Evolutionary conservation across 2,329 filamentous ascomycete species (phyloP), one percentile per base, ranked within the genome.

Genomic region (Epichloe elymi): DNA sequence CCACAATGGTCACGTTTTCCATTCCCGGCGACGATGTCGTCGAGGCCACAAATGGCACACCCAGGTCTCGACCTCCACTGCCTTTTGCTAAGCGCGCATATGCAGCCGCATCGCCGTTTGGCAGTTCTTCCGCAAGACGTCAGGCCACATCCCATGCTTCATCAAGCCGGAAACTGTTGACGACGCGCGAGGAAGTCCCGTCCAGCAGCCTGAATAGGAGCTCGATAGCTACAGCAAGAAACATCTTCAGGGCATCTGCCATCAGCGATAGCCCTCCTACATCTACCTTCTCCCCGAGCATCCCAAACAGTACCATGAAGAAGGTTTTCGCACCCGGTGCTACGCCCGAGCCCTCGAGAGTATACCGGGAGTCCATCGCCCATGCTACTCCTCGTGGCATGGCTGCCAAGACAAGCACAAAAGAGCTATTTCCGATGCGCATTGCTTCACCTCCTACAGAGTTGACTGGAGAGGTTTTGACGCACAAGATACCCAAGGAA

Each of bases 391-490:
- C 72, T 20, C 71, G 71, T 38, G 74, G 73, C 51, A 68, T 80
- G 68, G 68, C 72, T 56, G 66, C 72, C 26, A 73, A 72, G 60
- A 68, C 71, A 5, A 62, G 69, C 2, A 71, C 74, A 17, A 72
- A 71, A 54, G 74, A 80, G 43, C 69, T 77, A 15, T 82, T 82
- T 58, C 63, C 70, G 30, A 76, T 80, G 76, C 75, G 75, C 57
- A 82, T 82, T 52, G 69, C 75, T 23, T 76, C 75, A 17, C 78
- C 78, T 0, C 76, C 78, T 48, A 69, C 71, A 10, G 73, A 78
- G 53, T 67, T 81, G 33, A 77, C 74, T 14, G 78, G 78, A 54
- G 77, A 79, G 61, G 71, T 65, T 47, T 59, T 82, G 19, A 67
- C 75, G 7, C 73, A 73, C 55, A 72, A 76, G 59, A 68, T 81